These are phyloP conservation scores for Tylopilus felleus DNA, from an alignment of 768 basidiomycete genomes.

Conservation along the genomic window DNA sequence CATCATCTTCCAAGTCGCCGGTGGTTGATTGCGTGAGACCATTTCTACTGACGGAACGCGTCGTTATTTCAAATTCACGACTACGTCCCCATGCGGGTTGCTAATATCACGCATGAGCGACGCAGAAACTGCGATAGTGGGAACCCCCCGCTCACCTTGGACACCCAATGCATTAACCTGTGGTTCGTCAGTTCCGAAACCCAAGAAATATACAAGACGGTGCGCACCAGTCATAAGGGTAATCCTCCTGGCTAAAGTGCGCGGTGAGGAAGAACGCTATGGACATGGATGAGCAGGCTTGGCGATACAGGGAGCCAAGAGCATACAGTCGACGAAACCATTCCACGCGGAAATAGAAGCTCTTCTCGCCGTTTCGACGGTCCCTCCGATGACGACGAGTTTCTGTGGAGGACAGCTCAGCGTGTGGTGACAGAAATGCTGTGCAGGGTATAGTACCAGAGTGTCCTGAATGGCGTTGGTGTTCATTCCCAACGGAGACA, in stretches of 20 bases:
- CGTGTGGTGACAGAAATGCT: background rate
- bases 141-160: conserved; percentile 55
- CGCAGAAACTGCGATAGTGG: conserved; percentile 1
- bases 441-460: conserved; percentile 44
- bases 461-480: conserved; percentile 76
- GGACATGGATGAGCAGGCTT: background rate
- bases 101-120: conserved; percentile 39
- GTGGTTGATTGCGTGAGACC: conserved; percentile 64
- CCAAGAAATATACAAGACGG: background rate
- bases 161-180: conserved; percentile 88
- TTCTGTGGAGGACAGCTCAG: conserved; percentile 45
- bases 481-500: conserved; percentile 68
- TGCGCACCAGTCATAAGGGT: conserved; percentile 77
- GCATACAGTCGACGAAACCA: conserved; percentile 78
- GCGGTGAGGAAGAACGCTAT: conserved; percentile 84
- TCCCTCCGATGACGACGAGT: conserved; percentile 87
- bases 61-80: conserved; percentile 87
- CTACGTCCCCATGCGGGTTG: conserved; percentile 90
- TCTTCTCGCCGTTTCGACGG: conserved; percentile 80
- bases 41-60: conserved; percentile 63
- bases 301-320: background rate
- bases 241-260: conserved; percentile 85
- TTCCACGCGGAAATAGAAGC: conserved; percentile 85
- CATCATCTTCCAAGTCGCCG: conserved; percentile 75
- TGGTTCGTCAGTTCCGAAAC: conserved; percentile 3